Evolutionary conservation across 805 yeast species (phyloP), one percentile per base, ranked within the genome.

Genomic region (Clavispora vitiphila): DNA sequence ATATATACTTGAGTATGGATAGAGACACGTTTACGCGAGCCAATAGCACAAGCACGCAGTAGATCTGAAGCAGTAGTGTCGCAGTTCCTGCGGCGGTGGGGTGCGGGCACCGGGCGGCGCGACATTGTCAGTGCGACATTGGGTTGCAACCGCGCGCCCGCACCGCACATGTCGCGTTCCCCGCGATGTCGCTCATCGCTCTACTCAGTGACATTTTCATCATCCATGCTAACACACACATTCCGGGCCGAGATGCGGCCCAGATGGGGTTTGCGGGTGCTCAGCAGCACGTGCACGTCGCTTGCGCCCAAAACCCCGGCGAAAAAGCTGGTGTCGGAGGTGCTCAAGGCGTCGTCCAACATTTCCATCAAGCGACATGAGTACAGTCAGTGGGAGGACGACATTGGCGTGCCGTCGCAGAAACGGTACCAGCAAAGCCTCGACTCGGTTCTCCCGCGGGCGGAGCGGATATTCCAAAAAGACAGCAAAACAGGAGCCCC

Each of bases 151-250:
- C 32, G 32, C 18, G 16, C 31, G n/a, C 26, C n/a, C 6, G 7
- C 8, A 24, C n/a, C 26, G 26, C 20, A 9, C 32, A 29, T 29
- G 32, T 29, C 32, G 32, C 32, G 32, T 29, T 12, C 32, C 32
- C 32, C 32, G 32, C 32, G 32, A 29, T 29, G 32, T 29, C 32
- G 32, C 32, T 29, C 32, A 29, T 29, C 32, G 32, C 32, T 29
- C 20, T 9, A 3, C 19, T 27, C 5, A 2, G n/a, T 8, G 2
- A 16, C 32, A 12, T 29, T 29, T 29, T 29, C 32, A 9, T 29
- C 19, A 24, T 12, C 9, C 32, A 29, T 29, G 32, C 19, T 29
- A 4, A 12, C 19, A 3, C 14, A 2, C 32, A 15, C 32, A 10
- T 9, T 15, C 20, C 32, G 32, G 20, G 10, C 32, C 19, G 11